Base-by-base conservation (phyloP, 1,284 basidiomycete genomes). In the Afroboletus lepidellus region DNA sequence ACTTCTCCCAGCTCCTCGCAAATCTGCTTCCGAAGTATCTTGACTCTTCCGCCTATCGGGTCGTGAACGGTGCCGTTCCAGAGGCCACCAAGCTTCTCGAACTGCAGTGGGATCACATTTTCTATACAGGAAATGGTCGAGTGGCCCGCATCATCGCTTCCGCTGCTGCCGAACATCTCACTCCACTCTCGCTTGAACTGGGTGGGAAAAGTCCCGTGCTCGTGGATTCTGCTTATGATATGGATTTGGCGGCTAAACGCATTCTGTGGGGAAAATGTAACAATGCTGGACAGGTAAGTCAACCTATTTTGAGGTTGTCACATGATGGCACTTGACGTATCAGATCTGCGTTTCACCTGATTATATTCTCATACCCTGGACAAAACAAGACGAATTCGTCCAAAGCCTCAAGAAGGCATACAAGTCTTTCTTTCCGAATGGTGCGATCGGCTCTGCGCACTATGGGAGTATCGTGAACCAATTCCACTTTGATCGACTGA, bases 121-220 rank as follows among this genome's bases (percentile, higher is more conserved):
- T 73, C 41, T 75, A 73, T 57, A 72, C 71, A 0, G 76, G 74
- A 11, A 69, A 66, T 52, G 53, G 63, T 23, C 66, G 65, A n/a
- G 77, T 87, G 13, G 86, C 80, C 18, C 76, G 79, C 46, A 79
- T 88, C 59, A 67, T 87, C 34, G 78, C 84, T 8, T 70, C 70
- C 8, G 85, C 85, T 3, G 85, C 84, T 0, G 84, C 83, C 15
- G 79, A 81, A 63, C 75, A 81, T 55, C 75, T 87, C 30, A 85
- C 84, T 6, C 83, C 85, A 5, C 69, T 78, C 37, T 79, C 83
- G 1, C 77, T 88, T 36, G 85, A 83, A 69, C 76, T 88, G 20
- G 84, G 85, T 27, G 86, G 86, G 41, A 87, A 87, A 71, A 81
- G 77, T 50, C 83, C 85, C 8, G 80, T 77, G 8, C 69, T 84